Evolutionary conservation across 106 monocot genomes (phyloP).

Genomic region (Vanilla planifolia): DNA sequence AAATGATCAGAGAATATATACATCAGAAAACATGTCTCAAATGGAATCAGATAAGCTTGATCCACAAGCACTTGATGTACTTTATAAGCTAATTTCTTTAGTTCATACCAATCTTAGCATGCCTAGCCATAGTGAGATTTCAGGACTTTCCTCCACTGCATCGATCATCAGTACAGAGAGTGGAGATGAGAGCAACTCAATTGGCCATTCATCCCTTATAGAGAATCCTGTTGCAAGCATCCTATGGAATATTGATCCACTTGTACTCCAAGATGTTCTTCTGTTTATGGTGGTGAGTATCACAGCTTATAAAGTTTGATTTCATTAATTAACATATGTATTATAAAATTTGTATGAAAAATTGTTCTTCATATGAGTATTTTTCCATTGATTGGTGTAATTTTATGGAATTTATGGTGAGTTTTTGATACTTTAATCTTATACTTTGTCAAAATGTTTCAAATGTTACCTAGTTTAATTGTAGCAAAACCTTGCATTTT

Average conservation of each 20-base stretch:
- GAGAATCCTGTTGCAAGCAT: conserved; percentile 52
- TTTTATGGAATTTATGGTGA: too few species aligned
- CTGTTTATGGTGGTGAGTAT: conserved; percentile 55
- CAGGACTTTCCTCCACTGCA: conserved; percentile 4
- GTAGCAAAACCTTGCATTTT: too few species aligned
- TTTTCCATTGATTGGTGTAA: too few species aligned
- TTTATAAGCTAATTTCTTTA: conserved; percentile 58
- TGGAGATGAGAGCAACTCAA: conserved; percentile 5
- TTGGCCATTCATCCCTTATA: conserved; percentile 14
- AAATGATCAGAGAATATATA: not conserved
- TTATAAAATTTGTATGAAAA: too few species aligned
- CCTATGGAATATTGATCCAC: conserved; percentile 47
- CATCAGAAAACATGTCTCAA: not conserved
- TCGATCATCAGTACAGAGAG: not conserved
- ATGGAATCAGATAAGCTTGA: conserved; percentile 27
- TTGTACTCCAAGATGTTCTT: conserved; percentile 43
- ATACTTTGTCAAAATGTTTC: too few species aligned
- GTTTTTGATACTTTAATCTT: too few species aligned
- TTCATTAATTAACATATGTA: too few species aligned
- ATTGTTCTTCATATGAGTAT: too few species aligned
- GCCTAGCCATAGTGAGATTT: conserved; percentile 18
- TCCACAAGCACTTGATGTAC: conserved; percentile 28
- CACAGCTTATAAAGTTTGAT: too few species aligned
- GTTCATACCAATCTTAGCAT: conserved; percentile 52
- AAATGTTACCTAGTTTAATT: too few species aligned